Base-by-base conservation (phyloP, 768 basidiomycete species). In the Kwoniella mangroviensis region DNA sequence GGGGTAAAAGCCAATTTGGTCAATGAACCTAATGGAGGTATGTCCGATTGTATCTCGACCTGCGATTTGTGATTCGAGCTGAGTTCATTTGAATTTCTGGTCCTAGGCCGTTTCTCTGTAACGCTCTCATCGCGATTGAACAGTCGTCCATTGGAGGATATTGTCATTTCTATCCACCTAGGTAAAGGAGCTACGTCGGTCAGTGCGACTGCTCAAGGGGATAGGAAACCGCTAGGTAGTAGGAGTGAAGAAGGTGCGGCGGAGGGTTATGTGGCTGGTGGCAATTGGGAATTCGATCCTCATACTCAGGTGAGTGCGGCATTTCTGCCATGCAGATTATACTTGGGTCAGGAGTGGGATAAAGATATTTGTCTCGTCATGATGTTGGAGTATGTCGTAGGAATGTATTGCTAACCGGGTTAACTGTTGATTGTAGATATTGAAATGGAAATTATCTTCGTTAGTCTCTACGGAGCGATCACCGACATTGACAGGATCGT, bases 241-340 rank as follows among this genome's bases (percentile, higher is more conserved):
- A 45, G 70, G 56, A 70, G 57, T 40, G 71, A 69, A 4, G 73
- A 74, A 11, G 62, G 34, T 4, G 71, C 68, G 15, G 74, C 65
- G 40, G 77, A 73, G 13, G 82, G 82, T 1, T 65, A 67, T 57
- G 79, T 73, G 2, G 82, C 80, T 22, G 89, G 87, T 28, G 88
- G 91, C 3, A 90, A 89, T 41, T 97, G 93, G 93, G 85, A 88
- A 51, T 94, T 92, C 80, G 91, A 95, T 79, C 87, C 89, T 0
- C 86, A 85, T 73, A 89, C 85, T 73, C 87, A 86, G 84, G 92
- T 91, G 65, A 26, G 79, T 51, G 34, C 6, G 28, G 28, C 4
- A 28, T 28, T 28, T 28, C 28, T 28, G 28, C 28, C 28, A 28
- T 28, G 43, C 19, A n/a, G 34, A 42, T 41, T 40, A 60, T 17